Evolutionary conservation across 768 basidiomycete genomes (phyloP), one percentile per base, ranked within the genome.

Genomic region (Xerocomellus chrysenteron): DNA sequence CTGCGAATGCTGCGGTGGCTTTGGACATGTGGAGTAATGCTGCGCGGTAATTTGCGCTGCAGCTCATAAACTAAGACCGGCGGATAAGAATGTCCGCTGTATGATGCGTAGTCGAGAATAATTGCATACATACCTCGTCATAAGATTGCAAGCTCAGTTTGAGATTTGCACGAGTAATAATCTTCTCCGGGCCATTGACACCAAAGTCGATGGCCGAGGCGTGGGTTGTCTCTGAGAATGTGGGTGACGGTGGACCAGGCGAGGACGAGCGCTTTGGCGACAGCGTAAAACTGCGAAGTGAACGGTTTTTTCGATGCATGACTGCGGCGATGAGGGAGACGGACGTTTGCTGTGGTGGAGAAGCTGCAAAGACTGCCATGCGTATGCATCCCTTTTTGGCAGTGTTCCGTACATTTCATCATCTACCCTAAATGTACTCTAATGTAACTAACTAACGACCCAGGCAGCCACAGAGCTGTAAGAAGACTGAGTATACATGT

Each of bases 1-100:
- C 85, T 36, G 94, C 94, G 65, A 97, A 92, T 3, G 80, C 79
- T 42, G 92, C 90, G 9, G 91, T 92, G 19, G 86, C 92, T 52
- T 84, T 85, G 37, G 90, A 89, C 83, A 96, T 86, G 30, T 82
- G 81, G 56, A 92, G 73, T 53, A 98, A 79, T 19, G 91, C 91
- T 19, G 83, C 76, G 52, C 93, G 88, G 77, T 96, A 98, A 45
- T 79, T 81, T 37, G 90, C 84, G 54, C 88, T 89, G 55, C 84
- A 80, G 59, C 73, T 81, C 77, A 94, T 81, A 51, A 97, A 79
- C 90, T 95, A 65, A 53, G 54, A 58, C 53, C 52, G 48, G 59
- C 61, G 59, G n/a, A 61, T 67, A n/a, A 66, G 62, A 50, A 51
- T n/a, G 45, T 13, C 51, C 19, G 39, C 4, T 40, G 49, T 28